These are phyloP conservation scores for Cryoendolithus antarcticus DNA, from an alignment of 2,329 filamentous ascomycete species.

Conservation along the genomic window DNA sequence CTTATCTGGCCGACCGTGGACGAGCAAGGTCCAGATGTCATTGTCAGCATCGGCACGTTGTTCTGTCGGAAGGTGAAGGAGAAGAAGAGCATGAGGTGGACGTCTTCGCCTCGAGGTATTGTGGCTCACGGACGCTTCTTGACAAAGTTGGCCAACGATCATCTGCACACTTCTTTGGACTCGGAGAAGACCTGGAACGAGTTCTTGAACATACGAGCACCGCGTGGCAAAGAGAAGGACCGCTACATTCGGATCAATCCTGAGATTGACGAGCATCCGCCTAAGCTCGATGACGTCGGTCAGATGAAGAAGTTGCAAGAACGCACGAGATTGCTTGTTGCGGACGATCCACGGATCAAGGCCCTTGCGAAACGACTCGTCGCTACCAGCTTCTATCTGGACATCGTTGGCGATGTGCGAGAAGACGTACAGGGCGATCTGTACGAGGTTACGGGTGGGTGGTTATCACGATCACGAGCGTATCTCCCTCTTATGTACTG, in stretches of 20 bases:
- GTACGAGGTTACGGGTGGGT: neutral
- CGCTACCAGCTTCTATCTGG: constrained; percentile 1
- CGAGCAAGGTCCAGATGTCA: constrained; percentile 23
- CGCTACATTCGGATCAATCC: constrained; percentile 6
- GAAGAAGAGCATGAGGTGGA: neutral
- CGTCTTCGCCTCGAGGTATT: neutral
- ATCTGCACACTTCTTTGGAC: constrained; percentile 2
- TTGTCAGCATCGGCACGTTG: constrained; percentile 17
- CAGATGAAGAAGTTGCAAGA: constrained; percentile 3
- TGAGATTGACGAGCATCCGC: constrained; percentile 1
- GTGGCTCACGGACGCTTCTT: constrained; percentile 1
- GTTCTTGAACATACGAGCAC: no score
- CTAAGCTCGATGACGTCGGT: constrained; percentile 5
- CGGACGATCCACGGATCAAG: neutral
- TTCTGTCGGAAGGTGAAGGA: neutral
- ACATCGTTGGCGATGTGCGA: neutral
- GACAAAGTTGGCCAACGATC: constrained; percentile 1
- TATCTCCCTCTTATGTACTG: no score
- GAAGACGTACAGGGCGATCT: neutral
- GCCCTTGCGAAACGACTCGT: constrained; percentile 1
- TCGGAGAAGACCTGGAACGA: constrained; percentile 1
- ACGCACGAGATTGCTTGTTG: constrained; percentile 1
- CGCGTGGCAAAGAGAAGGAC: neutral
- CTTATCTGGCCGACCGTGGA: constrained; percentile 22
- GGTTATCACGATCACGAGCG: neutral